These are phyloP conservation scores for Aotearoamyces nothofagi DNA, from an alignment of 2,329 filamentous ascomycete genomes.

Conservation along the genomic window DNA sequence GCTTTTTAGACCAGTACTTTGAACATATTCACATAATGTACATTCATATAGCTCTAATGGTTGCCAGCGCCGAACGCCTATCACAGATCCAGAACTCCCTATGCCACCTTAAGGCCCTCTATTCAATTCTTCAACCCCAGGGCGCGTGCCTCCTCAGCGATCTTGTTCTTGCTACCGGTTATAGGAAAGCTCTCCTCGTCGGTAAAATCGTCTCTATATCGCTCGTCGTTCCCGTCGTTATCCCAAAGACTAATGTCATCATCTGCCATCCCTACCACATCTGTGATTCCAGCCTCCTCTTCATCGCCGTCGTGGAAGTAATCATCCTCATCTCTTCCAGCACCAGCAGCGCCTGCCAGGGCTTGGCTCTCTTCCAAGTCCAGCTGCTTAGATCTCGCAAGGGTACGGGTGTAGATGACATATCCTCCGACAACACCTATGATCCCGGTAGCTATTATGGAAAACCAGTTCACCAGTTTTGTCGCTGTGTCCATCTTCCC, in stretches of 20 bases:
- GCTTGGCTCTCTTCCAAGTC: slow-evolving; percentile 17
- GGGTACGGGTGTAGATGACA: slow-evolving; percentile 66
- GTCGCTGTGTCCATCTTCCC: slow-evolving; percentile 69
- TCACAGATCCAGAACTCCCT: too few relatives aligned
- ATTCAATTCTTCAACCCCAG: too few relatives aligned
- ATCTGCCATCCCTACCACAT: slow-evolving; percentile 15
- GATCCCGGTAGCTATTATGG: slow-evolving; percentile 56
- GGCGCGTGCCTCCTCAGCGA: too few relatives aligned
- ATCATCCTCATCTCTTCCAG: slow-evolving; percentile 5
- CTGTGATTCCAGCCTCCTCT: slow-evolving; percentile 1
- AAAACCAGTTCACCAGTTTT: slow-evolving; percentile 70
- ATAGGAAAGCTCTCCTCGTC: too few relatives aligned
- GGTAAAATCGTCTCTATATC: slow-evolving; percentile 17
- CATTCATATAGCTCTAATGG: too few relatives aligned
- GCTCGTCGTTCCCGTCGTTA: slow-evolving; percentile 10
- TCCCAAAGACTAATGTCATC: slow-evolving; percentile 21
- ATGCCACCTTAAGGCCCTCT: too few relatives aligned
- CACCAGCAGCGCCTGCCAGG: slow-evolving; percentile 8
- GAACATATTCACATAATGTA: too few relatives aligned
- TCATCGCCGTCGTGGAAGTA: slow-evolving; percentile 4
- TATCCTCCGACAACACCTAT: slow-evolving; percentile 66
- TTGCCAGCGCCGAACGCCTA: too few relatives aligned
- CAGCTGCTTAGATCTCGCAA: slow-evolving; percentile 45
- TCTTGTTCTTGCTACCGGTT: too few relatives aligned
- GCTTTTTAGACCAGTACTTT: too few relatives aligned